Evolutionary conservation across 2,329 filamentous ascomycete species (phyloP).

Genomic region (Monilinia vaccinii-corymbosi): DNA sequence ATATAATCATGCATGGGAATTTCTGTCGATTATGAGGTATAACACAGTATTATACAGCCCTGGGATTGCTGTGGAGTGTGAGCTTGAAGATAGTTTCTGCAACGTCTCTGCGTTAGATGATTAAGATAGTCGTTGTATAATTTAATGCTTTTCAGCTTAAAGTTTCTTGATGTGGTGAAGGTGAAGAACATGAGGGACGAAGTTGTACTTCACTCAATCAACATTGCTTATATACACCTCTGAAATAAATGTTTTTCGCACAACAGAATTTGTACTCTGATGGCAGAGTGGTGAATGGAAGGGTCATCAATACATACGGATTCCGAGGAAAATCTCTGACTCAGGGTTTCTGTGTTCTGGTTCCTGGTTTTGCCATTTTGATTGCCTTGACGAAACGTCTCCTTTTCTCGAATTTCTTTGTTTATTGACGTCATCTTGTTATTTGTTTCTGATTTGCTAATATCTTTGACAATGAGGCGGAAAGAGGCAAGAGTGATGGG

Average conservation of each 20-base stretch:
- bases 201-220: neutral
- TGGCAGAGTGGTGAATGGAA: neutral
- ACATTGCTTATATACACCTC: neutral
- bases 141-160: neutral
- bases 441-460: neutral
- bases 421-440: neutral
- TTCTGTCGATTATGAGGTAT: neutral
- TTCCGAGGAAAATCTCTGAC: neutral
- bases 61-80: neutral
- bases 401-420: neutral
- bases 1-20: neutral
- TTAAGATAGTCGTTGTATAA: neutral
- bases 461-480: neutral
- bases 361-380: neutral
- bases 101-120: neutral
- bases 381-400: neutral
- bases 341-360: no score
- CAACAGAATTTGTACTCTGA: no score
- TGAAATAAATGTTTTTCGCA: no score
- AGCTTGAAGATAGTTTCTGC: neutral
- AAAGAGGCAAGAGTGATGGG: neutral
- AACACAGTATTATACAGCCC: neutral
- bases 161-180: no score
- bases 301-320: neutral
- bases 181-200: no score